Conservation (phyloP, 1,284 basidiomycete species). For the Microstroma glucosiphilum region DNA sequence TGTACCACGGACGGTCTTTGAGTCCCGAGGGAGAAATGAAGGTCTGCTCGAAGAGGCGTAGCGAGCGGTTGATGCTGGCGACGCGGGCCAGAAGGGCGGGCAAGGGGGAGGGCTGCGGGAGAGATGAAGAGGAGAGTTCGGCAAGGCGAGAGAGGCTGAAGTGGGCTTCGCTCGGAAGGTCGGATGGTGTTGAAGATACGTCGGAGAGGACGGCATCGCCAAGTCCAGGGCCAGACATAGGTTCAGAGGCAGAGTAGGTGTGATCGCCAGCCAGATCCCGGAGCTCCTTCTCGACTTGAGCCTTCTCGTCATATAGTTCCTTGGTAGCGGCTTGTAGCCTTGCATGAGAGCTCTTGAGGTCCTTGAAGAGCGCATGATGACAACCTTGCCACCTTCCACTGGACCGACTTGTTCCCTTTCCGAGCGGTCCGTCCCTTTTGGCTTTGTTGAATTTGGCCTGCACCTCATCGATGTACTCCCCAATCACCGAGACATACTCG, state of each 20-base stretch:
- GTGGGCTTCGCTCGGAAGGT: not conserved
- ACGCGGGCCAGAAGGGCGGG: conserved; percentile 60
- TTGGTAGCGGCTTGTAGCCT: conserved; percentile 16
- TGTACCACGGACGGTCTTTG: conserved; percentile 65
- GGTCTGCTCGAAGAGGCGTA: conserved; percentile 71
- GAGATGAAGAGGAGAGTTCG: conserved; percentile 37
- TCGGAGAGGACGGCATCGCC: not conserved
- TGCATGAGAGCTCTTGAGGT: no score
- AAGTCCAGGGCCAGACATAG: no score
- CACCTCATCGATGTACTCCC: conserved; percentile 24
- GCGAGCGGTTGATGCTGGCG: conserved; percentile 63
- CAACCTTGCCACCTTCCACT: no score
- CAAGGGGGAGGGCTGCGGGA: no score
- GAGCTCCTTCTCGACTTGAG: conserved; percentile 18
- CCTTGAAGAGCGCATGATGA: conserved; percentile 15
- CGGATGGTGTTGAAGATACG: not conserved
- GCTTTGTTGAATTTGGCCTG: not conserved
- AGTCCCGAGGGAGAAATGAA: conserved; percentile 65
- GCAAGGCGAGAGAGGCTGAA: conserved; percentile 14
- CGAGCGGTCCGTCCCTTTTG: not conserved
- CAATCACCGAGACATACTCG: conserved; percentile 31
- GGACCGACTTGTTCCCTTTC: not conserved
- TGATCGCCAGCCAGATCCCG: conserved; percentile 5
- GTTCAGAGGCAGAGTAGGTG: no score
- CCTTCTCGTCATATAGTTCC: conserved; percentile 18